Percentiles rank a stretch among this genome's conserved stretches.
These are phyloP conservation scores for Pythium phragmitis DNA, from an alignment of 352 stramenopile genomes.

Conservation along the genomic window DNA sequence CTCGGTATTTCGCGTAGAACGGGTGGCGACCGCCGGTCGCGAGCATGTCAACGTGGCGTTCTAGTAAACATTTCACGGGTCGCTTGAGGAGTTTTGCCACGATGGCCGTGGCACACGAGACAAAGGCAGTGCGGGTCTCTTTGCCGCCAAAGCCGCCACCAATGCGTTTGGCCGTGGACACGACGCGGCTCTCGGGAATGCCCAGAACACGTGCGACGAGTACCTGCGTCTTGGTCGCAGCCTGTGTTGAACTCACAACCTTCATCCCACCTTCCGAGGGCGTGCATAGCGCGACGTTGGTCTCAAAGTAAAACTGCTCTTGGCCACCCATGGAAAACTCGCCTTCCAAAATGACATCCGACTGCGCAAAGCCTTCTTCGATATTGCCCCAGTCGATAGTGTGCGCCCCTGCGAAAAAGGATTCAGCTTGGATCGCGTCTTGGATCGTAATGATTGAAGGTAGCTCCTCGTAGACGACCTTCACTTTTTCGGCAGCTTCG, in stretches of 20 bases:
- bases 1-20: slow-evolving; percentile 94
- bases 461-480: slow-evolving; percentile 88
- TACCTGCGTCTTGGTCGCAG: slow-evolving; percentile 91
- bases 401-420: slow-evolving; percentile 87
- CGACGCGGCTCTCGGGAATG: slow-evolving; percentile 89
- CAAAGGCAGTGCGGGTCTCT: slow-evolving; percentile 92
- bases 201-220: slow-evolving; percentile 90
- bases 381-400: slow-evolving; percentile 86
- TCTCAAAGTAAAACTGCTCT: slow-evolving; percentile 97
- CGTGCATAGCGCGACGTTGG: slow-evolving; percentile 78
- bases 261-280: slow-evolving; percentile 90
- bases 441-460: slow-evolving; percentile 93
- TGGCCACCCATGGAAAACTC: slow-evolving; percentile 91
- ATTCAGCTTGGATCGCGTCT: slow-evolving; percentile 92
- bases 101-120: slow-evolving; percentile 89
- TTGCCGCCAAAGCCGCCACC: slow-evolving; percentile 97
- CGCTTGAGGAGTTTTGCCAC: slow-evolving; percentile 86
- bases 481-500: slow-evolving; percentile 77
- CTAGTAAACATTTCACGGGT: slow-evolving; percentile 90
- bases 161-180: slow-evolving; percentile 93
- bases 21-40: slow-evolving; percentile 92
- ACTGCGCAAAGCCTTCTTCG: slow-evolving; percentile 58
- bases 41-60: slow-evolving; percentile 95
- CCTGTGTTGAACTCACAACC: slow-evolving; percentile 94
- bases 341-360: slow-evolving; percentile 81